These are phyloP conservation scores for Pichia sporocuriosa DNA, from an alignment of 805 yeast species.

Conservation along the genomic window DNA sequence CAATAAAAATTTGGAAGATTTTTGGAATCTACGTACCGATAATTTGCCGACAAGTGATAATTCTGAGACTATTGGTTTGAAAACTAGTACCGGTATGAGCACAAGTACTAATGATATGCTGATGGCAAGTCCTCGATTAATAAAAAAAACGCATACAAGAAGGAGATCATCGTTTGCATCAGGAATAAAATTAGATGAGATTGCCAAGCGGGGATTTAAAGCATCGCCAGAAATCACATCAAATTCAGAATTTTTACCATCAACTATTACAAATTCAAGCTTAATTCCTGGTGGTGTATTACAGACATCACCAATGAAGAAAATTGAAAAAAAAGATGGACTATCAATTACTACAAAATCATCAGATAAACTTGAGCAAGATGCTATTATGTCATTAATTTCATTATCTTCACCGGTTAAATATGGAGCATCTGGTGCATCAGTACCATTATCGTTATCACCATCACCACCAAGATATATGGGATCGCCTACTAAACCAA, in stretches of 20 bases:
- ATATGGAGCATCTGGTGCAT: too few relatives aligned
- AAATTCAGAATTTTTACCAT: neutral
- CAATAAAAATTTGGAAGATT: conserved; percentile 20
- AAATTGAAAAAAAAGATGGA: conserved; percentile 1
- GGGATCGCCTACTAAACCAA: conserved; percentile 4
- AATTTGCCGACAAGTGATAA: conserved; percentile 16
- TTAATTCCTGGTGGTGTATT: neutral
- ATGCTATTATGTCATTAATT: conserved; percentile 50
- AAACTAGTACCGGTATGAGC: too few relatives aligned
- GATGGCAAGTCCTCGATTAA: conserved; percentile 5
- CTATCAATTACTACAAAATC: conserved; percentile 9
- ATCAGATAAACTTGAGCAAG: conserved; percentile 39
- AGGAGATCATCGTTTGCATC: conserved; percentile 16
- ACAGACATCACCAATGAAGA: conserved; percentile 13
- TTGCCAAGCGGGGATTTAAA: conserved; percentile 19
- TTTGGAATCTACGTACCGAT: conserved; percentile 25
- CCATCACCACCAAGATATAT: conserved; percentile 11
- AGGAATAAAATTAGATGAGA: conserved; percentile 23
- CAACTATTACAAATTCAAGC: neutral
- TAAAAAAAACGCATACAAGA: neutral
- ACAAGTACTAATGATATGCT: conserved; percentile 5
- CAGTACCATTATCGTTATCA: too few relatives aligned
- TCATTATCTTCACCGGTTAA: conserved; percentile 46
- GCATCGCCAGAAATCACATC: conserved; percentile 10
- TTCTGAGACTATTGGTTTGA: too few relatives aligned